Base-by-base conservation (phyloP, 345 rosid species). In the Trapa incisa region DNA sequence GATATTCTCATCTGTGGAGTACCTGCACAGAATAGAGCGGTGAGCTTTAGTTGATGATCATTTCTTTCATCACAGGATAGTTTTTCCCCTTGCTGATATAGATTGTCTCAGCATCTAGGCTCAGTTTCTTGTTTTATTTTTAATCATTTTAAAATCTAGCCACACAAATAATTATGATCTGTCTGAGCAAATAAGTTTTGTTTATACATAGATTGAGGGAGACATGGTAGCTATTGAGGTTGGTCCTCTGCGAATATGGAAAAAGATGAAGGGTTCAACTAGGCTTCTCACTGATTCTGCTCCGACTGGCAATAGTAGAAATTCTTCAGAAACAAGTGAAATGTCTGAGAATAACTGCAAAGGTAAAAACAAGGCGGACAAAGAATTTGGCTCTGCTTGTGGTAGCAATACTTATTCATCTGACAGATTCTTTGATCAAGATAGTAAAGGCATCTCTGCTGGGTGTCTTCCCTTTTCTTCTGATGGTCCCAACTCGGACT, bases 1-100 rank as follows among this genome's bases (percentile, higher is more conserved):
- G 96, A 93, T 77, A 65, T 93, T 78, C 88, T 93, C 15, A 82
- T 93, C 61, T 81, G 47, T 80, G 97, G 98, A 61, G 61, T 67
- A 77, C 78, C 81, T 72, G 72, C 75, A 17, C 98, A 92, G 79
- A 92, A 89, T 68, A 85, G 98, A 84, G 97, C 96, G 73, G 98
- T 92, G 83, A 29, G 63, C 14, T 8, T 54, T 54, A 54, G 11
- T 35, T 10, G 5, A 32, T 11, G 8, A 9, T 35, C 14, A 57
- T 0, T 1, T 33, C 35, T 22, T 22, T 22, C 29, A 22, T 22
- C 29, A 22, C 29, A 22, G 29, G 29, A 33, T 58, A 32, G 4
- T 58, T 58, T 4, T 1, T 35, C 37, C 32, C 35, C 33, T 35
- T 58, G 33, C 63, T 32, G 38, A 58, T 54, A 54, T 54, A n/a